Evolutionary conservation across 495 filamentous ascomycete genomes (phyloP).

Genomic region (Apiosordaria backusii): DNA sequence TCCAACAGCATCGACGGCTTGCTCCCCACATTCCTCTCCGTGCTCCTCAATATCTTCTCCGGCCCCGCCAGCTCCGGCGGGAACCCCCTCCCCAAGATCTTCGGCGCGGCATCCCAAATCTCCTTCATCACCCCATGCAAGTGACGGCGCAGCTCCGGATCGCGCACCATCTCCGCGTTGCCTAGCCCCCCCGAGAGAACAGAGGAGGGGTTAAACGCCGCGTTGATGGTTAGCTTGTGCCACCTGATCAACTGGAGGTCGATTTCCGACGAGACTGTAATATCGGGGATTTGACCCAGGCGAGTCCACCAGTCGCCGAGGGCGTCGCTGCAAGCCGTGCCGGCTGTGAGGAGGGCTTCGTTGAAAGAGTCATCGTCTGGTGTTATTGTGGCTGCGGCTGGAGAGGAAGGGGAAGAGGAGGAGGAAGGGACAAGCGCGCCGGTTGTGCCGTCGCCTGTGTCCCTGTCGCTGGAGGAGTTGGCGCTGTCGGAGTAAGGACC

Average conservation of each 20-base stretch:
- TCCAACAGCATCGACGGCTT: slow-evolving; percentile 60
- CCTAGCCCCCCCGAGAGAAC: slow-evolving; percentile 53
- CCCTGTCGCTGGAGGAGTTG: not conserved
- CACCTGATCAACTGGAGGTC: slow-evolving; percentile 57
- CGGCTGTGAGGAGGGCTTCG: slow-evolving; percentile 4
- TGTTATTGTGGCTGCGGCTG: slow-evolving; percentile 24
- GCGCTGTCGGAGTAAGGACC: slow-evolving; percentile 49
- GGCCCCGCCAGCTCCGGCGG: slow-evolving; percentile 48
- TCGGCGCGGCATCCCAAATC: slow-evolving; percentile 52
- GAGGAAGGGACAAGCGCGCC: slow-evolving; percentile 12
- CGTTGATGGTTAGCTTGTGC: slow-evolving; percentile 66
- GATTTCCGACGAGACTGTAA: slow-evolving; percentile 44
- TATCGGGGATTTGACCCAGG: slow-evolving; percentile 52
- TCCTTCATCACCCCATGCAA: slow-evolving; percentile 55
- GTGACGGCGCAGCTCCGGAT: slow-evolving; percentile 48
- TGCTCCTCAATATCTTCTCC: slow-evolving; percentile 53
- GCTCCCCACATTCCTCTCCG: slow-evolving; percentile 52
- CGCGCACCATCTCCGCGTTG: slow-evolving; percentile 53
- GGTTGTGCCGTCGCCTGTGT: slow-evolving; percentile 16
- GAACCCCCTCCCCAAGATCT: slow-evolving; percentile 45
- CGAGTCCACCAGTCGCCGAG: slow-evolving; percentile 39
- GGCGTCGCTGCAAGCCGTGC: slow-evolving; percentile 24
- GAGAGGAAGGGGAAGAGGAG: slow-evolving; percentile 22
- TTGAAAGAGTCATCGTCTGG: slow-evolving; percentile 12
- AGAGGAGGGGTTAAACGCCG: slow-evolving; percentile 60